Evolutionary conservation across 192 early-diverging fungal genomes (phyloP), one percentile per base, ranked within the genome.

Genomic region (Fimicolochytrium jonesii): DNA sequence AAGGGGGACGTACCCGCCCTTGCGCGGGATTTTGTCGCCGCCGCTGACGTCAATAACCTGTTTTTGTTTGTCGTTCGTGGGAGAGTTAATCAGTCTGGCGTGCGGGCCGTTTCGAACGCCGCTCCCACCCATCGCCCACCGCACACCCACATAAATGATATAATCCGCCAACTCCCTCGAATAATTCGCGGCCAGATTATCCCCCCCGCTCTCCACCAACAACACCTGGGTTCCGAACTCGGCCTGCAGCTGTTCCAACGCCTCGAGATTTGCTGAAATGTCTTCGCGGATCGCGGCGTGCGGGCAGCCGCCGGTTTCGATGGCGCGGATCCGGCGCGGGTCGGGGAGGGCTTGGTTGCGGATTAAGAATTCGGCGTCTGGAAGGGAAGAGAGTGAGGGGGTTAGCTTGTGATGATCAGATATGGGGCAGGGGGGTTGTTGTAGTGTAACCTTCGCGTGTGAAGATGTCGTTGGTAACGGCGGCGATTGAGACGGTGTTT

Each of bases 381-480:
- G 11, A 48, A 48, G 7, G 15, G 22, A 25, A 9, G 46, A 9
- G 23, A 48, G 46, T 48, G 7, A 17, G 37, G 9, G 9, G 9
- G 17, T 39, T 17, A 39, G 37, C 37, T 39, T 11, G 17, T 39
- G 37, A 11, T 17, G 37, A 7, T 39, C 37, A 39, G 37, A 39
- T 11, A 17, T 7, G 9, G 17, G 9, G 46, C 15, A 25, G 15
- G 23, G 23, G 15, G 22, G 11, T n/a, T 48, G n/a, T n/a, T n/a
- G n/a, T n/a, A n/a, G n/a, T n/a, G n/a, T n/a, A n/a, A 48, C 46
- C 64, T 59, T 98, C 95, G 37, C 84, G 82, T 5, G 95, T 98
- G 66, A 98, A 98, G 57, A 98, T 98, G 67, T 98, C 95, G 69
- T 98, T 98, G 49, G 95, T 98, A 7, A 98, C 92, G 39, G 89